Conservation (phyloP, 768 basidiomycete genomes). For the Dioszegia crocea region DNA sequence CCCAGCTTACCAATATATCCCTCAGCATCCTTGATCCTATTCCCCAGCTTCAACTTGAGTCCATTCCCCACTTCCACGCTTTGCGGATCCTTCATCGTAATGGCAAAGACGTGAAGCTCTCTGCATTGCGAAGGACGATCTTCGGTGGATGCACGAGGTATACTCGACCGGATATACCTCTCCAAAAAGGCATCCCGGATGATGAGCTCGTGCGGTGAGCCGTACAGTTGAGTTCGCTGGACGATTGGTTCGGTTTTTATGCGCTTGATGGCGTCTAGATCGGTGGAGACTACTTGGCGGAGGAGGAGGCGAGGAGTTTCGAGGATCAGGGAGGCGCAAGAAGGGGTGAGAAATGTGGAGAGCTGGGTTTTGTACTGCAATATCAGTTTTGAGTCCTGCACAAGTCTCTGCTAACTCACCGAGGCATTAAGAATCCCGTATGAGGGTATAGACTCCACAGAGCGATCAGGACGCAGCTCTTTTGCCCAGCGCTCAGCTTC, state of each 20-base stretch:
- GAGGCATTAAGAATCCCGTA: constrained; percentile 21
- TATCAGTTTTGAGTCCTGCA: not conserved
- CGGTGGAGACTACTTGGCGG: constrained; percentile 24
- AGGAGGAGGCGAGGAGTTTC: constrained; percentile 28
- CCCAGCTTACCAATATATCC: constrained; percentile 35
- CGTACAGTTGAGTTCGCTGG: constrained; percentile 43
- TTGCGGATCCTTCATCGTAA: constrained; percentile 31
- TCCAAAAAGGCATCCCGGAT: constrained; percentile 27
- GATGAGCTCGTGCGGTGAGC: constrained; percentile 1
- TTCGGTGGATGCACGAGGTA: constrained; percentile 11
- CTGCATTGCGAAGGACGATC: constrained; percentile 6
- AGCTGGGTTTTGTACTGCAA: constrained; percentile 15
- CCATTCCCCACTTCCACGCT: constrained; percentile 15
- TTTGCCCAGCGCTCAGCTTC: constrained; percentile 20
- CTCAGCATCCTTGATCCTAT: constrained; percentile 28
- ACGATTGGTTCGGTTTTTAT: constrained; percentile 46
- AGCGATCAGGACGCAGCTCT: constrained; percentile 8
- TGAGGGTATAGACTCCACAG: constrained; percentile 3
- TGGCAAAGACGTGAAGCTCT: constrained; percentile 39
- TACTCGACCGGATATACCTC: constrained; percentile 32
- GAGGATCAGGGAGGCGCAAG: constrained; percentile 25
- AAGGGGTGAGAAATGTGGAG: constrained; percentile 28
- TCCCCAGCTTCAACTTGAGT: constrained; percentile 16
- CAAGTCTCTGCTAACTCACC: not conserved
- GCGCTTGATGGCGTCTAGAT: constrained; percentile 27